A percentile compares a stretch with the other conserved stretches of the same genome.
Conservation (phyloP, 2,329 filamentous ascomycete genomes). For the Ampelomyces quisqualis region DNA sequence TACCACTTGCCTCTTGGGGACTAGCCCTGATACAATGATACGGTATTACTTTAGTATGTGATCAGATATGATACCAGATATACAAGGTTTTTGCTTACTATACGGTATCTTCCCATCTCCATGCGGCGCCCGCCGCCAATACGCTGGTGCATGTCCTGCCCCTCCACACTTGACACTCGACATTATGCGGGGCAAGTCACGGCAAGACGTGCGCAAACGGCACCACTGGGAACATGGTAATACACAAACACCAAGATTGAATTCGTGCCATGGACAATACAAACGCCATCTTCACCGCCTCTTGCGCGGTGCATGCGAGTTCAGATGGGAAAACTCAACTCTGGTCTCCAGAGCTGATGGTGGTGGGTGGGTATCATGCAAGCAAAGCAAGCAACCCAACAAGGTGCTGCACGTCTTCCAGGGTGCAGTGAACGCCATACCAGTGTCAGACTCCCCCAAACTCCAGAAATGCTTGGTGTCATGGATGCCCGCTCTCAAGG, state of each 20-base stretch:
- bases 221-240: too few relatives aligned
- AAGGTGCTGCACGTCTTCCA: conserved; percentile 3
- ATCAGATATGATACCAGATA: too few relatives aligned
- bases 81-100: too few relatives aligned
- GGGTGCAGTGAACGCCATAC: too few relatives aligned
- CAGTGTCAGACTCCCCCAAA: neutral
- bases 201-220: too few relatives aligned
- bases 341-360: conserved; percentile 3
- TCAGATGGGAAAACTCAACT: too few relatives aligned
- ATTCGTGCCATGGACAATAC: conserved; percentile 2
- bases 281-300: conserved; percentile 7
- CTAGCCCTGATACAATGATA: too few relatives aligned
- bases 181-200: conserved; percentile 2
- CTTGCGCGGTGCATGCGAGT: neutral
- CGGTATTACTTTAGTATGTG: too few relatives aligned
- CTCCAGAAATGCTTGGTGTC: neutral
- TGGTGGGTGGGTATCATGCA: conserved; percentile 15
- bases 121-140: too few relatives aligned
- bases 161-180: conserved; percentile 10
- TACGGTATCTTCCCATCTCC: too few relatives aligned
- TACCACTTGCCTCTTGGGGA: too few relatives aligned
- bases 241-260: too few relatives aligned
- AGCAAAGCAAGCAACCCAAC: conserved; percentile 7
- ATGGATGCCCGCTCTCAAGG: conserved; percentile 24
- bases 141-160: conserved; percentile 3